These are phyloP conservation scores for Nectriaceae sp. DNA, from an alignment of 2,329 filamentous ascomycete species.

Conservation along the genomic window DNA sequence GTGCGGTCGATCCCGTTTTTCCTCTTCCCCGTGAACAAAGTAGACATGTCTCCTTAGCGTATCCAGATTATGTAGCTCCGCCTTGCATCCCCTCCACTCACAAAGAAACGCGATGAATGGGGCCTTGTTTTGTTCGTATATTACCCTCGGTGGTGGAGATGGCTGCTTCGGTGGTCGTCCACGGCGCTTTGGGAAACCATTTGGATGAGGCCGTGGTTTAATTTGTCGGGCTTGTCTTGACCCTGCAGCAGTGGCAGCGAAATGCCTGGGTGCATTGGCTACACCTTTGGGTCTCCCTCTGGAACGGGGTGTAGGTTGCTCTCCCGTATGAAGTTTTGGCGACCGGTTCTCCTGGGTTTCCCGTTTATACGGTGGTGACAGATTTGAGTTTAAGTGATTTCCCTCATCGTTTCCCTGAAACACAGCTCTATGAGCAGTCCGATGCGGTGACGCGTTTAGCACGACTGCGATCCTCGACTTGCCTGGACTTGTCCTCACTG, in stretches of 20 bases:
- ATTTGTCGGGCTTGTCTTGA: slow-evolving; percentile 25
- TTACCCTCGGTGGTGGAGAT: slow-evolving; percentile 40
- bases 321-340: slow-evolving; percentile 1
- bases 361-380: slow-evolving; percentile 17
- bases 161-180: slow-evolving; percentile 44
- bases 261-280: slow-evolving; percentile 25
- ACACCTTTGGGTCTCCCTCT: slow-evolving; percentile 52
- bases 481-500: neutral
- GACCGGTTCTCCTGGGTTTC: neutral
- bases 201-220: slow-evolving; percentile 28
- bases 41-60: slow-evolving; percentile 57
- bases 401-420: neutral
- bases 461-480: slow-evolving; percentile 21
- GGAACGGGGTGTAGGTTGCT: slow-evolving; percentile 2
- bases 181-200: slow-evolving; percentile 37
- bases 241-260: slow-evolving; percentile 17
- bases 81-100: slow-evolving; percentile 60
- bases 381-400: slow-evolving; percentile 20
- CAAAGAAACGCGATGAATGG: slow-evolving; percentile 56
- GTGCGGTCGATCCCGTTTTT: slow-evolving; percentile 1
- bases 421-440: slow-evolving; percentile 5
- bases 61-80: slow-evolving; percentile 63
- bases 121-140: slow-evolving; percentile 45
- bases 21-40: slow-evolving; percentile 47
- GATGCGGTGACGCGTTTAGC: slow-evolving; percentile 16